Base-by-base conservation (phyloP, 108 stramenopile species). In the Discostella pseudostelligera region DNA sequence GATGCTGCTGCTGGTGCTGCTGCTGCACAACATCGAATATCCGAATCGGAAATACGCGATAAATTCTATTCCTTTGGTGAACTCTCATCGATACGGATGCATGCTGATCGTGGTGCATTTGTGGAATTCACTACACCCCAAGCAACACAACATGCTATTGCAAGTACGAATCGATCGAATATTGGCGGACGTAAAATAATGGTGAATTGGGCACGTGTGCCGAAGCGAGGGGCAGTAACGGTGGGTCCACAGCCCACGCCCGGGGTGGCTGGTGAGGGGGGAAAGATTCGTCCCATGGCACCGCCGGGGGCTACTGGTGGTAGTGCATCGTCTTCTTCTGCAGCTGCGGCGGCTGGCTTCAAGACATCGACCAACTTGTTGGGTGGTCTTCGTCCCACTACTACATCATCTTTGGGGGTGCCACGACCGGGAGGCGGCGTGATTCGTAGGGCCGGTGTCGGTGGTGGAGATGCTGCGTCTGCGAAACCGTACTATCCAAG, bases 111-210 rank as follows among this genome's bases (percentile, higher is more conserved):
- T 56, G 87, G 87, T 3, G 86, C 82, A 14, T 95, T 97, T 80
- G 87, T 97, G 16, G 96, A 97, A 69, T 97, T 87, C 67, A 87
- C 89, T n/a, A 73, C 86, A 12, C 87, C 90, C 14, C 86, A 88
- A 51, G 87, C 87, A 7, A 77, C 92, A 3, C 89, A 95, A 65
- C 74, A 87, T 37, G 96, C 96, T 10, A 87, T 89, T 66, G 80
- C 84, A 43, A 70, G 74, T 37, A 83, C 86, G 71, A 86, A 83
- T 65, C 79, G 83, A 65, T 82, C 82, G 56, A 69, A 62, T 35
- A 55, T 91, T 8, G 54, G 79, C 13, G 91, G 88, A 46, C 71
- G 85, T 12, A 69, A 62, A 39, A 54, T 89, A 3, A 56, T 77
- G 58, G 90, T 90, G 16, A 81, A 81, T 32, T 95, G 94, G 94